Evolutionary conservation across 495 filamentous ascomycete species (phyloP), one percentile per base, ranked within the genome.

Genomic region (Xylaria flabelliformis): DNA sequence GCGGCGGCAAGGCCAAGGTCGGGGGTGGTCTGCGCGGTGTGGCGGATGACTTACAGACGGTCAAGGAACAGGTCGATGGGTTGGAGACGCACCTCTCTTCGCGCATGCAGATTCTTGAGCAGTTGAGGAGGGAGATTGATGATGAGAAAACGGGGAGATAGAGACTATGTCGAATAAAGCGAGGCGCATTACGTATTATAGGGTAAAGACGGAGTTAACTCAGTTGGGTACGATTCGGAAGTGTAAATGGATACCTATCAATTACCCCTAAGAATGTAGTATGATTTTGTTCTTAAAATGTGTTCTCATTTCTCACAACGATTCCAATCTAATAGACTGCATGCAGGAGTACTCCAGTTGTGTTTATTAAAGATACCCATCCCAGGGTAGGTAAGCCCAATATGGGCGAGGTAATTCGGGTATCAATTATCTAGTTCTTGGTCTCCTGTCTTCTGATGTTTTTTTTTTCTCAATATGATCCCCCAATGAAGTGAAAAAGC

Each of bases 31-130:
- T 83, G 75, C 87, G 90, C 74, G 85, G 84, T 15, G 88, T 93
- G 58, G 74, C 79, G 77, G 87, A 94, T 48, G 90, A 94, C 74
- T 87, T 98, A 77, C 87, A 89, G 76, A 90, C 89, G 74, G 89
- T 96, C 69, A 90, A 88, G 80, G 90, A 90, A 73, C 94, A 94
- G 79, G 89, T 97, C 32, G 90, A 93, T 69, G 86, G 86, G 21
- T 78, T 93, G 36, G 86, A 97, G 73, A 82, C 86, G 64, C 89
- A 90, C 79, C 77, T 97, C 72, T 84, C 87, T 72, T 83, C 82
- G 26, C 83, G 87, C 29, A 84, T 88, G 79, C 84, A 88, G 74
- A 86, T 88, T 42, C 77, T 94, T 69, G 86, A 87, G 71, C 89
- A 89, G 75, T 62, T 89, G 77, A 78, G 84, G 76, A 76, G 79